These are phyloP conservation scores for Schizopora paradoxa DNA, from an alignment of 1,284 basidiomycete species.

Conservation along the genomic window DNA sequence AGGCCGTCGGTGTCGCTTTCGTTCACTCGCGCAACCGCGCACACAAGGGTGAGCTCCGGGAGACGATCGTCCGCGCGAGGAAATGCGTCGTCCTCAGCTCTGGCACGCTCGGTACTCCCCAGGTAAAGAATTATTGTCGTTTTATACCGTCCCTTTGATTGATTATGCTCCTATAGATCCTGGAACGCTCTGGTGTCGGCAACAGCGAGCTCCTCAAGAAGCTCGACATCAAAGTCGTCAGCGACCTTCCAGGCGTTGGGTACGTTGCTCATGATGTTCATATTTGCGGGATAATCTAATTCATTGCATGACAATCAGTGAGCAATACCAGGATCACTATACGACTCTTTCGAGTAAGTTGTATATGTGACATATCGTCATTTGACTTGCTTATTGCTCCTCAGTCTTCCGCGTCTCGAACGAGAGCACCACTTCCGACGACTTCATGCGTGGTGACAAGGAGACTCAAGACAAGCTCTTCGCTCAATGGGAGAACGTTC, in stretches of 20 bases:
- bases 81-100: conserved; percentile 61
- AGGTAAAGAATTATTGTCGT: conserved; percentile 23
- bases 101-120: conserved; percentile 64
- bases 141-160: neutral
- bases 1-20: conserved; percentile 67
- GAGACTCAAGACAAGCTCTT: conserved; percentile 57
- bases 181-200: conserved; percentile 68
- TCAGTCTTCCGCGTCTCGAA: conserved; percentile 66
- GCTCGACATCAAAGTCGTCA: conserved; percentile 54
- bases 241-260: conserved; percentile 68
- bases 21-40: conserved; percentile 58
- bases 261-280: conserved; percentile 27
- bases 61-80: conserved; percentile 59
- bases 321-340: conserved; percentile 72
- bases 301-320: conserved; percentile 31
- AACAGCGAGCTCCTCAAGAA: conserved; percentile 48
- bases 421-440: conserved; percentile 56
- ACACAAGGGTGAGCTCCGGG: conserved; percentile 44
- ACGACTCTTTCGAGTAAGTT: conserved; percentile 56
- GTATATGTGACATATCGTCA: neutral
- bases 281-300: neutral
- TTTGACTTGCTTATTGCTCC: too few species aligned
- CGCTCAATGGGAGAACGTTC: conserved; percentile 61
- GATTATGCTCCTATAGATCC: conserved; percentile 36
- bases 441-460: conserved; percentile 63